Percentiles rank a stretch among this genome's conserved stretches.
Conservation (phyloP, 345 rosid species). For the Pseudoturritis turrita region DNA sequence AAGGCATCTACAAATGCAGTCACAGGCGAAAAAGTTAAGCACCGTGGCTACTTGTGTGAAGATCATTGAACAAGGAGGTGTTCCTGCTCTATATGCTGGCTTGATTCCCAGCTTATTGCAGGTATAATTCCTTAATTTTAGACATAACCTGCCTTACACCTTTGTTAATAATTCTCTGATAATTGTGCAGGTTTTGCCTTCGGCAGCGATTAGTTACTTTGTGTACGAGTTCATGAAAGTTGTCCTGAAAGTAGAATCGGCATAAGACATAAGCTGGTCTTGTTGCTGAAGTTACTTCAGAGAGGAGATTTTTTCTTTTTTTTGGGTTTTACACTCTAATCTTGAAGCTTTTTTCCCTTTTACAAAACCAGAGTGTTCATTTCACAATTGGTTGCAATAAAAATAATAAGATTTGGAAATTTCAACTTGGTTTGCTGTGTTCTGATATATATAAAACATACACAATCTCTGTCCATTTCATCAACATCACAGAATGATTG, state of each 20-base stretch:
- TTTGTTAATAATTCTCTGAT: slow-evolving; percentile 2
- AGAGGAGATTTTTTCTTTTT: neutral
- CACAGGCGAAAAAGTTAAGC: slow-evolving; percentile 52
- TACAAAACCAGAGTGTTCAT: neutral
- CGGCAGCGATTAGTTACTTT: slow-evolving; percentile 78
- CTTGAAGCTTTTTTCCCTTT: neutral
- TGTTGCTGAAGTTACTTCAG: slow-evolving; percentile 1
- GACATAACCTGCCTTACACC: neutral
- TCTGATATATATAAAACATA: slow-evolving; percentile 30
- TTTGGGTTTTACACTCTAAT: neutral
- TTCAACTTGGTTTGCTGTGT: slow-evolving; percentile 45
- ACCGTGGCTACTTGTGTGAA: slow-evolving; percentile 51
- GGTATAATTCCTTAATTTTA: slow-evolving; percentile 23
- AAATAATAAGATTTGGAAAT: slow-evolving; percentile 32
- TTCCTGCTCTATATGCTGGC: slow-evolving; percentile 68
- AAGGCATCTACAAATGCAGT: slow-evolving; percentile 68
- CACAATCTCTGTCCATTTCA: slow-evolving; percentile 35
- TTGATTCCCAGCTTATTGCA: slow-evolving; percentile 73
- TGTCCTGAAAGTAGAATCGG: slow-evolving; percentile 64
- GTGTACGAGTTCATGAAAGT: slow-evolving; percentile 87
- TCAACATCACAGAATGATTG: slow-evolving; percentile 60
- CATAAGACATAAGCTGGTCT: slow-evolving; percentile 12
- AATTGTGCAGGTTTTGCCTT: slow-evolving; percentile 79
- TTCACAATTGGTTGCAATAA: slow-evolving; percentile 4
- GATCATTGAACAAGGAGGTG: slow-evolving; percentile 64